phyloP scores from a whole-genome alignment of 106 monocot species.

The Dendrobium huoshanense region DNA sequence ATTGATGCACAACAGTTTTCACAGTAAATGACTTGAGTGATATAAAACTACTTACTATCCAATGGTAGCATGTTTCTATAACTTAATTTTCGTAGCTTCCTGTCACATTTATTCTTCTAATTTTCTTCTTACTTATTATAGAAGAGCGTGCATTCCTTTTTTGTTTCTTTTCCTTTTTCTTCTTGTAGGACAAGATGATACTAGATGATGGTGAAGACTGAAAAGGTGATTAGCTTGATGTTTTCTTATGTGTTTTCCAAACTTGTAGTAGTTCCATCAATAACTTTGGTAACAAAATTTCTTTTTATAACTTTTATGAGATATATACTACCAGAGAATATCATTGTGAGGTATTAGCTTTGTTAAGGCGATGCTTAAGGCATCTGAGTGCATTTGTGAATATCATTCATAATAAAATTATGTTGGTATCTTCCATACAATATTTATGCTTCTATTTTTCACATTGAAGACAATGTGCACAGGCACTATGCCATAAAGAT shows the following conservation, averaged over 20 bases:
- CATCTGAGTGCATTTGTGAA: background rate
- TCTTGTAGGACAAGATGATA: constrained; percentile 30
- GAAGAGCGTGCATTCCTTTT: background rate
- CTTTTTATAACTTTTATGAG: background rate
- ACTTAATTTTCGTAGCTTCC: background rate
- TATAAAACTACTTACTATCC: background rate
- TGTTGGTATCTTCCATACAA: background rate
- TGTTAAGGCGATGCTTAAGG: background rate
- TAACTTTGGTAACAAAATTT: background rate
- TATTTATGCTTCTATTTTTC: background rate
- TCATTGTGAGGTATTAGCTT: background rate
- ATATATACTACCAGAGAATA: background rate
- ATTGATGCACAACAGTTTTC: too few species aligned
- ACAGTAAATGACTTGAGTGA: too few species aligned
- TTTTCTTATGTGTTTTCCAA: background rate
- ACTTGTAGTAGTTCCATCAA: background rate
- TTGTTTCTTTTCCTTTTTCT: background rate
- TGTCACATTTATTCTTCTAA: background rate
- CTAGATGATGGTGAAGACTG: constrained; percentile 22
- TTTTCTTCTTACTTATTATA: background rate
- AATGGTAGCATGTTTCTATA: background rate
- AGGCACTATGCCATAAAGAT: background rate
- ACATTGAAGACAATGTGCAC: background rate
- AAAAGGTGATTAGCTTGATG: constrained; percentile 25
- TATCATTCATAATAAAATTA: background rate